These are phyloP conservation scores for Ustulina deusta DNA, from an alignment of 2,329 filamentous ascomycete genomes.

Conservation along the genomic window DNA sequence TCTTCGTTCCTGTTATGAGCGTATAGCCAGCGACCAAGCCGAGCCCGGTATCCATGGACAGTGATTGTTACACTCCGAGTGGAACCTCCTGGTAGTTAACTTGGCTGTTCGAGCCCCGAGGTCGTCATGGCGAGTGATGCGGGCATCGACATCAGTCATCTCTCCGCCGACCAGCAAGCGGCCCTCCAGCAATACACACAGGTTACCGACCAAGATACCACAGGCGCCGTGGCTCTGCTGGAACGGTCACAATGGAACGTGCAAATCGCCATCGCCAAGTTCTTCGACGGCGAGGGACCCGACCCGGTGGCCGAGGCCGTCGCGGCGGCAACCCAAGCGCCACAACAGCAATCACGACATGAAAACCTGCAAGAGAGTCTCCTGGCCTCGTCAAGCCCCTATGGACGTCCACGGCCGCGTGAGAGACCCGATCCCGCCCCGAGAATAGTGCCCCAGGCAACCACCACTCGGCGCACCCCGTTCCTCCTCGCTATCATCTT, in stretches of 20 bases:
- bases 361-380: conserved; percentile 79
- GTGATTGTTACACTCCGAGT: not conserved
- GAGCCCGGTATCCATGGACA: conserved; percentile 16
- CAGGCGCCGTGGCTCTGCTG: conserved; percentile 82
- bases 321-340: conserved; percentile 70
- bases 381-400: conserved; percentile 53
- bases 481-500: conserved; percentile 83
- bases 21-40: not conserved
- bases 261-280: conserved; percentile 96
- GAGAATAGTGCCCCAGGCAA: conserved; percentile 82
- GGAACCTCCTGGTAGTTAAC: conserved; percentile 5
- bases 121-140: conserved; percentile 57
- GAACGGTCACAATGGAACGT: conserved; percentile 96
- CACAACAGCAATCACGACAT: conserved; percentile 72
- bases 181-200: conserved; percentile 89
- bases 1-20: not conserved
- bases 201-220: conserved; percentile 84
- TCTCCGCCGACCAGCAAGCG: conserved; percentile 82
- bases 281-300: conserved; percentile 94
- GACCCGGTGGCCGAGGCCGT: conserved; percentile 84
- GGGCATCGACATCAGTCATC: conserved; percentile 72
- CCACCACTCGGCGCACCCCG: conserved; percentile 76
- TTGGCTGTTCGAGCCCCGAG: conserved; percentile 28
- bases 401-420: conserved; percentile 50
- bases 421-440: conserved; percentile 76